Base-by-base conservation (phyloP, 805 yeast species). In the Nakazawaea anatomiae region DNA sequence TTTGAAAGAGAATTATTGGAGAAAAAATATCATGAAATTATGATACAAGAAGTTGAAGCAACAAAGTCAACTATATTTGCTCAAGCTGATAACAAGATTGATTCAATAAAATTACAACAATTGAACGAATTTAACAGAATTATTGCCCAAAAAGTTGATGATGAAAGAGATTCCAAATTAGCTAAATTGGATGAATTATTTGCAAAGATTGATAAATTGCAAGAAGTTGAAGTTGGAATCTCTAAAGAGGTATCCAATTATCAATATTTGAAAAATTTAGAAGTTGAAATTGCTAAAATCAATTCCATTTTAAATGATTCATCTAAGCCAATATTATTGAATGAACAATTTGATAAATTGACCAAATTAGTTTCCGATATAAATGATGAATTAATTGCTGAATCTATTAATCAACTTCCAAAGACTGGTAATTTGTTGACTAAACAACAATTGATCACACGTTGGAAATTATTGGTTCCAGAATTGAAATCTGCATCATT, bases 401-500 rank as follows among this genome's bases (percentile, higher is more conserved):
- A 74, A 31, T 80, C 83, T 4, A 51, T 80, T 35, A 63, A 64
- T 5, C 61, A 79, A 4, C 65, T 83, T 47, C 81, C 85, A 42
- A 63, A 66, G 12, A 68, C 67, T 8, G 72, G 71, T 2, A 87
- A 95, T 39, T 80, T 92, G 30, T 73, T 91, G 56, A 82, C 95
- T 11, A 82, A 79, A 55, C 78, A 89, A 30, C 96, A 90, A 69
- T 74, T 90, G 44, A 76, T 85, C 54, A 75, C 87, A 40, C 82
- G 96, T 61, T 89, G 96, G 88, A 80, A 82, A 56, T 71, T 83
- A 49, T 75, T 94, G 53, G 83, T 78, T 27, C 94, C 95, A 12
- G 96, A 92, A 70, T 80, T 94, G 63, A 84, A 96, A 67, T 81
- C 89, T 32, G 91, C 95, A 6, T 83, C 97, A 4, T 72, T 94